Evolutionary conservation across 2,329 filamentous ascomycete species (phyloP), one percentile per base, ranked within the genome.

Genomic region (Aspergillus oerlinghausenensis): DNA sequence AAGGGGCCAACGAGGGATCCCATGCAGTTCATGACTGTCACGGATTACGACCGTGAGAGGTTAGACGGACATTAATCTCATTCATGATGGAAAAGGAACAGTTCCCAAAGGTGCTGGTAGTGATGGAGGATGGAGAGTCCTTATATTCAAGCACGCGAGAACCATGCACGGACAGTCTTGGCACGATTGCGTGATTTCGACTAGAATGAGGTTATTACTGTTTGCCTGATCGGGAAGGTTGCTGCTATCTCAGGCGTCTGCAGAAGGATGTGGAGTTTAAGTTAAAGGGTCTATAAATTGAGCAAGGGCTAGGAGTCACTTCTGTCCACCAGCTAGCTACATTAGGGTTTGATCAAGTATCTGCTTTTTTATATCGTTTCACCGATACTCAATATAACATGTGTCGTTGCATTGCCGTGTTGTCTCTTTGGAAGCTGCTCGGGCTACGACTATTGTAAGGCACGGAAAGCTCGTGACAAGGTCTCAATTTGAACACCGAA

Each of bases 121-220:
- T 55, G 28, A 61, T 66, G 65, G 68, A 59, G 51, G 52, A 51
- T 21, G 49, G 42, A 52, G 57, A 59, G 51, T 52, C 63, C 62
- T 71, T 71, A 70, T 72, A 70, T 65, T 65, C 57, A 40, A 26
- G 45, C 42, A 29, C 32, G 19, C 35, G 55, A 50, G 56, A 50
- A 62, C 59, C 54, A 61, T 60, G 60, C 53, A 53, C 47, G 49
- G 53, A 11, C 26, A 54, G 66, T 38, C 69, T 72, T 72, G 70
- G 69, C 70, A 57, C 50, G 67, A 72, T 72, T 66, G 68, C 70
- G 68, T 72, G 69, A 65, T 72, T 63, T 55, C 53, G n/a, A 14
- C 19, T 21, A 17, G 29, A 51, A 57, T 57, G 55, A 57, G 51
- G 54, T 49, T 42, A 52, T 56, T 28, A 8, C 14, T 23, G 23